phyloP scores from a whole-genome alignment of 768 basidiomycete species.

The Panellus pusillus region DNA sequence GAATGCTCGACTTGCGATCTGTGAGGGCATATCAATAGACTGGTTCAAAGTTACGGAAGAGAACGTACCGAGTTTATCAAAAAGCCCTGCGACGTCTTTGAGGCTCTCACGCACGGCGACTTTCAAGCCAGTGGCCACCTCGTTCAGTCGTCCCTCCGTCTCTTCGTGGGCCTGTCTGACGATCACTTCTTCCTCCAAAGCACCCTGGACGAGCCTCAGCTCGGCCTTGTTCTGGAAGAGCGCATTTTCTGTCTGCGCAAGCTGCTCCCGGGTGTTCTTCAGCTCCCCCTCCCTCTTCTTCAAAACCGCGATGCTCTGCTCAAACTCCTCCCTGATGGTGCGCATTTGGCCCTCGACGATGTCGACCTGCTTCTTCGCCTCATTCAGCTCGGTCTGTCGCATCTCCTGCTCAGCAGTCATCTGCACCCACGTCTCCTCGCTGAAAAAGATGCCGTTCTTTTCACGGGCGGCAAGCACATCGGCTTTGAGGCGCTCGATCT shows the following conservation, averaged over 20 bases:
- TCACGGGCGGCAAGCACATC: slow-evolving; percentile 90
- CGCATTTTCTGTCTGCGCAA: slow-evolving; percentile 52
- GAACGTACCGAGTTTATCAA: slow-evolving; percentile 78
- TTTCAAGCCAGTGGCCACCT: slow-evolving; percentile 71
- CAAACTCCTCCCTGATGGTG: slow-evolving; percentile 85
- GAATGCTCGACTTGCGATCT: slow-evolving; percentile 74
- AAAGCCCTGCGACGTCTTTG: slow-evolving; percentile 67
- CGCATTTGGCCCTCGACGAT: slow-evolving; percentile 82
- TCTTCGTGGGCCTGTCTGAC: slow-evolving; percentile 76
- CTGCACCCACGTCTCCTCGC: slow-evolving; percentile 88
- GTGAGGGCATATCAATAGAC: slow-evolving; percentile 13
- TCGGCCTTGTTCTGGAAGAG: slow-evolving; percentile 58
- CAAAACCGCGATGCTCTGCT: slow-evolving; percentile 80
- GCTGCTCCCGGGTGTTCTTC: slow-evolving; percentile 53
- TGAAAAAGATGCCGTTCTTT: slow-evolving; percentile 95
- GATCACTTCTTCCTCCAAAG: slow-evolving; percentile 77
- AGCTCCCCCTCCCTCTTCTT: slow-evolving; percentile 78
- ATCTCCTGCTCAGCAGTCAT: slow-evolving; percentile 76
- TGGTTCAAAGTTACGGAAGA: too few species aligned
- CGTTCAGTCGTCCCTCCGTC: slow-evolving; percentile 69
- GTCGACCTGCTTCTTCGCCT: slow-evolving; percentile 80
- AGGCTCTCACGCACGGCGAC: slow-evolving; percentile 66
- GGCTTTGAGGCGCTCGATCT: slow-evolving; percentile 90
- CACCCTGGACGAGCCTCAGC: slow-evolving; percentile 53
- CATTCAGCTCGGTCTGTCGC: slow-evolving; percentile 73